Evolutionary conservation across 768 basidiomycete species (phyloP), one percentile per base, ranked within the genome.

Genomic region (Lactarius psammicola): DNA sequence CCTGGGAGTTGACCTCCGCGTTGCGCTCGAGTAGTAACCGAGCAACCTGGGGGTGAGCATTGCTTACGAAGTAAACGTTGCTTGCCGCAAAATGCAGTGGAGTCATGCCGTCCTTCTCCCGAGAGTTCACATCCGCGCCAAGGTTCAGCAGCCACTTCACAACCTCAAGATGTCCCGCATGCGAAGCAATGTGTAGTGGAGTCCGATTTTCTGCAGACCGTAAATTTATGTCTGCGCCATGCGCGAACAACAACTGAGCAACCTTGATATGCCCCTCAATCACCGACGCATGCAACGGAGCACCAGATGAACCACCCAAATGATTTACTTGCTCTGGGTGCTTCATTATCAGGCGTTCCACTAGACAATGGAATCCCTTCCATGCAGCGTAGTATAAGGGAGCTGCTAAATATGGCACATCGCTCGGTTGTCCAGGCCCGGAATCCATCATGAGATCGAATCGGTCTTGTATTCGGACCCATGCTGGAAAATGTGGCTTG

Each of bases 31-130:
- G 46, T 2, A 49, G 46, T 5, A 49, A 10, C 4, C 23, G n/a
- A 2, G 23, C 0, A 23, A 49, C 23, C 4, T 49, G 23, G 2
- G 23, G 4, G n/a, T 4, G 4, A 23, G 4, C 1, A 0, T 4
- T 13, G 11, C 11, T 8, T 10, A n/a, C 46, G 2, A 49, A 1
- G n/a, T 4, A 2, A 23, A 3, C 1, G 1, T 4, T 13, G 11
- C 11, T 8, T 10, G 11, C 11, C 23, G 46, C 46, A 2, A 23
- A 23, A 49, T 23, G 23, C 46, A 49, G 23, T 23, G 46, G 46
- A 23, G n/a, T 49, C 23, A 1, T 9, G 9, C 18, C 20, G 42
- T 44, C 9, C 20, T n/a, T 44, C 20, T 10, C 38, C 15, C 38
- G 42, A 20, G 18, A n/a, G 42, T 44, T 9, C 42, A n/a, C 3